Percentiles rank a stretch among this genome's conserved stretches.
Evolutionary conservation across 345 rosid genomes (phyloP).

Genomic region (Adansonia digitata): DNA sequence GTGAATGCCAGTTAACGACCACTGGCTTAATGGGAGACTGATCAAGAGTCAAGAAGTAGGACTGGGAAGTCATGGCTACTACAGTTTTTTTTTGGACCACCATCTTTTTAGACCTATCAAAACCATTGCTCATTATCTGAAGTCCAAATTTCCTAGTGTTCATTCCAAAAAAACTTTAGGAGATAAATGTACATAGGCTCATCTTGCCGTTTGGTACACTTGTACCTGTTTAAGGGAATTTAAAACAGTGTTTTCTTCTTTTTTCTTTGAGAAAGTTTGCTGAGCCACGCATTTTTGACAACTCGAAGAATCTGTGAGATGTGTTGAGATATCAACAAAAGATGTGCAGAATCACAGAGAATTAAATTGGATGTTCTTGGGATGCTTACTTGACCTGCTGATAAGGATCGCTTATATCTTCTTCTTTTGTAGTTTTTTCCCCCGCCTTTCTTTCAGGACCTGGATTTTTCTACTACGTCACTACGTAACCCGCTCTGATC

Average conservation of each 20-base stretch:
- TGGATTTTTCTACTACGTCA: too few species aligned
- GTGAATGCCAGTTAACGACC: conserved; percentile 2
- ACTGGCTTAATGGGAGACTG: too few species aligned
- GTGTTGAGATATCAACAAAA: not conserved
- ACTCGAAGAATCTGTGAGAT: not conserved
- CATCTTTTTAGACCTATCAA: not conserved
- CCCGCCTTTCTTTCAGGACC: not conserved
- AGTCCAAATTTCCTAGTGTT: not conserved
- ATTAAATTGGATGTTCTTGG: not conserved
- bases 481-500: not conserved
- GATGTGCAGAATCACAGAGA: not conserved
- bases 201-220: not conserved
- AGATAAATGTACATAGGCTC: not conserved
- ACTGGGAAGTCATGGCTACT: not conserved
- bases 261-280: not conserved
- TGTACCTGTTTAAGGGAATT: not conserved
- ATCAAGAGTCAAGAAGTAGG: not conserved
- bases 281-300: not conserved
- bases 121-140: not conserved
- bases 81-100: not conserved
- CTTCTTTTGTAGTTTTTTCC: not conserved
- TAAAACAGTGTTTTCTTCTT: not conserved
- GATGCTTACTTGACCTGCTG: not conserved
- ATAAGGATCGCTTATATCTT: not conserved
- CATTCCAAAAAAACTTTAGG: not conserved